Evolutionary conservation across 2,329 filamentous ascomycete genomes (phyloP), one percentile per base, ranked within the genome.

Genomic region (Claviceps lovelessii): DNA sequence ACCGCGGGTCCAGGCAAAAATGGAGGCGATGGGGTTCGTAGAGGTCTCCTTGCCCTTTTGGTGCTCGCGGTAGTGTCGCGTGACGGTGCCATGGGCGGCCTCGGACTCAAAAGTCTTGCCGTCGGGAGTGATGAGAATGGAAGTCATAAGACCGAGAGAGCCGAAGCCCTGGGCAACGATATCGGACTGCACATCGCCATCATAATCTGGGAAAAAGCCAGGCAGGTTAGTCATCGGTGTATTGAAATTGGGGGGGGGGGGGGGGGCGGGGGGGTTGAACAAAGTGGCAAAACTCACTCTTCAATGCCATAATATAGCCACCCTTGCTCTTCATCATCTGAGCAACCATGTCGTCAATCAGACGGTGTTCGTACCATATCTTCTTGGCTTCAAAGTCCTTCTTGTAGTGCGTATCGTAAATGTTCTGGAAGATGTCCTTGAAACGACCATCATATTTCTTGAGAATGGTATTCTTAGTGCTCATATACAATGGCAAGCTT

Each of bases 241-340:
- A 5, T 39, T 39, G 5, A 37, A 8, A 6, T 39, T 9, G 6
- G 31, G 6, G 17, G 31, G 8, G 28, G 28, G 11, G 4, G 3
- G 28, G 10, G 28, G 28, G 28, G 11, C 1, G 3, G 28, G 10
- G 28, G 10, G 28, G 17, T 17, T 17, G 39, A 7, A 33, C 4
- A 11, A 15, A 23, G 31, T 19, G 49, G 60, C 39, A n/a, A 54
- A 54, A 77, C 84, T 72, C 70, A 95, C 89, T 97, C 85, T 98
- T 98, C 72, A 97, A 82, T 59, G 93, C 93, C 79, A 97, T 96
- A 70, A 97, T 83, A 74, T 93, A 96, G 60, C 93, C 93, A 64
- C 93, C 93, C 65, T 85, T 83, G 74, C 87, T 93, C 87, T 98
- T 98, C 79, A 98, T 87, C 93, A 98, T 98, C 80, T 98, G 93